Conservation (phyloP, 1,284 basidiomycete genomes). For the Malassezia globosa region DNA sequence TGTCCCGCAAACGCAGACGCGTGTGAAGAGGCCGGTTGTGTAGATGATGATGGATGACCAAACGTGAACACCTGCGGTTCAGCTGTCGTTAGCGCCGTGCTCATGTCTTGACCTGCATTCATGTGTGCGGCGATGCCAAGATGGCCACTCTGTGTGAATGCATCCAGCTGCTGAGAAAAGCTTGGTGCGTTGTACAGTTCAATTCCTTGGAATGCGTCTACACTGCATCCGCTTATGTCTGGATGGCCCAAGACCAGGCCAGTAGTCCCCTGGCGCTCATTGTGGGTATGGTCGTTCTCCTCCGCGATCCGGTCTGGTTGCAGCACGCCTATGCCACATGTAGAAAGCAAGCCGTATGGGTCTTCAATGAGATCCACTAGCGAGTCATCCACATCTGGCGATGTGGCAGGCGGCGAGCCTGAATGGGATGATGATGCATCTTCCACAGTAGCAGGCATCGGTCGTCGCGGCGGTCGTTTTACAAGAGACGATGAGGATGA, state of each 20-base stretch:
- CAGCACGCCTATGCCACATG: slow-evolving; percentile 31
- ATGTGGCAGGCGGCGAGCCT: slow-evolving; percentile 14
- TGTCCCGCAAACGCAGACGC: neutral
- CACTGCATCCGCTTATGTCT: slow-evolving; percentile 13
- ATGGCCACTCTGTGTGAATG: slow-evolving; percentile 27
- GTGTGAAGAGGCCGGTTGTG: no score
- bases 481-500: slow-evolving; percentile 1
- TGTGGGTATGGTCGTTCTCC: slow-evolving; percentile 3
- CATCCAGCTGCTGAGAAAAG: slow-evolving; percentile 25
- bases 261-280: slow-evolving; percentile 8
- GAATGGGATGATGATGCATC: slow-evolving; percentile 29
- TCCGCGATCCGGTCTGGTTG: no score
- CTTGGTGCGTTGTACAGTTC: slow-evolving; percentile 27
- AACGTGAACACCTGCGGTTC: slow-evolving; percentile 10
- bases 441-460: slow-evolving; percentile 41
- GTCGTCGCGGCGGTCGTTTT: slow-evolving; percentile 14
- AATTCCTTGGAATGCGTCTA: slow-evolving; percentile 31
- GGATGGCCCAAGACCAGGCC: neutral
- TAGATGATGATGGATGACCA: neutral
- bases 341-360: slow-evolving; percentile 38
- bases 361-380: slow-evolving; percentile 40
- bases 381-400: slow-evolving; percentile 22
- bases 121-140: slow-evolving; percentile 35
- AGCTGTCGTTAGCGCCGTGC: neutral
- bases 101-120: neutral